phyloP scores from a whole-genome alignment of 257 asterid genomes.

The Capsicum rhomboideum region DNA sequence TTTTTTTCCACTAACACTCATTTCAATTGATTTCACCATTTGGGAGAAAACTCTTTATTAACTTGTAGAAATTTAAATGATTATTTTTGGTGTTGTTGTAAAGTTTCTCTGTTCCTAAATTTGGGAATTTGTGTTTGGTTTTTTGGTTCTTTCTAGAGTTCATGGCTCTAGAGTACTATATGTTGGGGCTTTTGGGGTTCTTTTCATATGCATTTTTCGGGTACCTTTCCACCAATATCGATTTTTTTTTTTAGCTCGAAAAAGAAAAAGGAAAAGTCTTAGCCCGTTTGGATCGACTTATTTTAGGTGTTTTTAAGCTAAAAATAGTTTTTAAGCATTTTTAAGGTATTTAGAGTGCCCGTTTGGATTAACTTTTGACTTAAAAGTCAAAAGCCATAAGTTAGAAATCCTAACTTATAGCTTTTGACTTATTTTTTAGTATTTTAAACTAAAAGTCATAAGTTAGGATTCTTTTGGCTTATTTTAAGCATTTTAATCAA shows the following conservation, averaged over 20 bases:
- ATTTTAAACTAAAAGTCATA: too few relatives aligned
- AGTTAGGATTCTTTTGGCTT: too few relatives aligned
- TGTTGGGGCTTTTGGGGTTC: constrained; percentile 1
- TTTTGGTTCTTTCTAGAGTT: constrained; percentile 10
- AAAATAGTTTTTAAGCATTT: too few relatives aligned
- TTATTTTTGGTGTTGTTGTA: background rate
- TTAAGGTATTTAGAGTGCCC: too few relatives aligned
- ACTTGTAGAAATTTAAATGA: background rate
- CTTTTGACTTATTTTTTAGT: too few relatives aligned
- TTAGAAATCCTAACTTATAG: too few relatives aligned
- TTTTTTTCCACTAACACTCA: background rate
- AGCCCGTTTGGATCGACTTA: too few relatives aligned
- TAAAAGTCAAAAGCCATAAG: too few relatives aligned
- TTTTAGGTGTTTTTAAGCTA: too few relatives aligned
- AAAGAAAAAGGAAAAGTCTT: background rate
- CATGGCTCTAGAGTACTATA: constrained; percentile 24
- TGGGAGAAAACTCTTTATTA: background rate
- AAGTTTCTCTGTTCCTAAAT: constrained; percentile 10
- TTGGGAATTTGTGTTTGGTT: constrained; percentile 16
- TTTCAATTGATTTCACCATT: background rate
- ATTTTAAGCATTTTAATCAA: too few relatives aligned
- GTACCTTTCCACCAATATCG: background rate
- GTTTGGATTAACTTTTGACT: too few relatives aligned
- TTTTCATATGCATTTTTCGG: constrained; percentile 2
- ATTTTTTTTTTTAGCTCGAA: background rate